Base-by-base conservation (phyloP, 108 stramenopile species). In the Mayamaea pseudoterrestris region DNA sequence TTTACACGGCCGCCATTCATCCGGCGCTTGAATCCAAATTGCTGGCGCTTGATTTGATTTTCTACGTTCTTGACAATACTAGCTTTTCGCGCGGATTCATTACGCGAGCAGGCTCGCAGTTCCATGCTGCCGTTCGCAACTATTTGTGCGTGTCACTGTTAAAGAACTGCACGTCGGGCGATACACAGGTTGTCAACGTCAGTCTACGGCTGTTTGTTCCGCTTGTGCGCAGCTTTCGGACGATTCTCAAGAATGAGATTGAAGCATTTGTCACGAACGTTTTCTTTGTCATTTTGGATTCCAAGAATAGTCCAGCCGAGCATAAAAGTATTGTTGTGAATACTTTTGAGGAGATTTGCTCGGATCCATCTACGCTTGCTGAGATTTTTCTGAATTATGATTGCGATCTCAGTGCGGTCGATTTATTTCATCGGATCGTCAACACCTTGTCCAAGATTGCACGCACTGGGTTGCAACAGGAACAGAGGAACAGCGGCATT, bases 321-420 rank as follows among this genome's bases (percentile, higher is more conserved):
- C 96, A 97, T 69, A 97, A 98, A 60, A 26, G 52, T 6, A 61
- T 93, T 56, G 96, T 98, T 16, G 78, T 99, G 9, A 89, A 86
- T 8, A 66, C 95, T 14, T 93, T 98, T 53, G 69, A 76, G 35
- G 71, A 85, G 39, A 88, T 98, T 25, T 93, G 92, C 60, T 61
- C 60, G 20, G 94, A 97, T 68, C 69, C 88, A 2, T 57, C 62
- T 16, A 82, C 89, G 0, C 61, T 96, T 35, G 85, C 94, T 0
- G 95, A 97, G 55, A 77, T 99, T 34, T 99, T 99, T 64, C 62
- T 98, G 29, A 99, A 95, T 63, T 99, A 98, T 64, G 98, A 99
- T 82, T 97, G 95, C 53, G 96, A 98, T 55, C 53, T 94, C 21
- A 75, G 76, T 45, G 90, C 94, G 9, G 77, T 92, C 9, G 91